Conservation (phyloP, 371 early-diverging fungal species). For the Rhizopus microsporus region DNA sequence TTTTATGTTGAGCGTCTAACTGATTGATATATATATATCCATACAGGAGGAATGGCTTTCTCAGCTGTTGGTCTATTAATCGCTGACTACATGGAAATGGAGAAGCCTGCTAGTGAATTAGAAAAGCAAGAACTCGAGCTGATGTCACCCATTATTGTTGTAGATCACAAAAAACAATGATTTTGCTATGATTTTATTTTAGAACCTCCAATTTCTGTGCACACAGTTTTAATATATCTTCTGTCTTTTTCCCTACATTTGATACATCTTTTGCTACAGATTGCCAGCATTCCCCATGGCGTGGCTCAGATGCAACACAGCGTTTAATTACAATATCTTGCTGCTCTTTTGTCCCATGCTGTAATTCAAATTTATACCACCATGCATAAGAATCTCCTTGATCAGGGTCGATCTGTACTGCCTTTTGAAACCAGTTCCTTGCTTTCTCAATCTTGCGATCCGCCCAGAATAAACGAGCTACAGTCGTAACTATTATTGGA, state of each 20-base stretch:
- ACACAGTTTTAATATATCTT: slow-evolving; percentile 67
- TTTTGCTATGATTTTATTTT: slow-evolving; percentile 14
- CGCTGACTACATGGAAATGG: slow-evolving; percentile 46
- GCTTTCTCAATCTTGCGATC: slow-evolving; percentile 95
- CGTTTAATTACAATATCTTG: slow-evolving; percentile 63
- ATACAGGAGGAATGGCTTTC: slow-evolving; percentile 52
- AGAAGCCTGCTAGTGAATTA: slow-evolving; percentile 34
- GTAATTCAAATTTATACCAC: slow-evolving; percentile 89
- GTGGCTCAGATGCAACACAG: slow-evolving; percentile 82
- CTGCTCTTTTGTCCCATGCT: slow-evolving; percentile 69
- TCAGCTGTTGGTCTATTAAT: slow-evolving; percentile 44
- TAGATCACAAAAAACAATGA: slow-evolving; percentile 32
- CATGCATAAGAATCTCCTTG: slow-evolving; percentile 96
- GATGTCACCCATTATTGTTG: slow-evolving; percentile 43
- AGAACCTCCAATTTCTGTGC: slow-evolving; percentile 45
- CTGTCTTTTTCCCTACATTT: slow-evolving; percentile 68
- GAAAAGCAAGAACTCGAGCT: slow-evolving; percentile 39
- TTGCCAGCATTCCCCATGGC: slow-evolving; percentile 91
- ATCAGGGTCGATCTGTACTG: slow-evolving; percentile 83
- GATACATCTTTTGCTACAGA: slow-evolving; percentile 72
- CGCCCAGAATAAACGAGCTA: slow-evolving; percentile 91
- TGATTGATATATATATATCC: background rate
- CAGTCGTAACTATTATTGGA: slow-evolving; percentile 74
- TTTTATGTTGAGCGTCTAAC: background rate
- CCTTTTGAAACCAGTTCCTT: slow-evolving; percentile 87